Evolutionary conservation across 192 early-diverging fungal species (phyloP), one percentile per base, ranked within the genome.

Genomic region (Linnemannia zychae): DNA sequence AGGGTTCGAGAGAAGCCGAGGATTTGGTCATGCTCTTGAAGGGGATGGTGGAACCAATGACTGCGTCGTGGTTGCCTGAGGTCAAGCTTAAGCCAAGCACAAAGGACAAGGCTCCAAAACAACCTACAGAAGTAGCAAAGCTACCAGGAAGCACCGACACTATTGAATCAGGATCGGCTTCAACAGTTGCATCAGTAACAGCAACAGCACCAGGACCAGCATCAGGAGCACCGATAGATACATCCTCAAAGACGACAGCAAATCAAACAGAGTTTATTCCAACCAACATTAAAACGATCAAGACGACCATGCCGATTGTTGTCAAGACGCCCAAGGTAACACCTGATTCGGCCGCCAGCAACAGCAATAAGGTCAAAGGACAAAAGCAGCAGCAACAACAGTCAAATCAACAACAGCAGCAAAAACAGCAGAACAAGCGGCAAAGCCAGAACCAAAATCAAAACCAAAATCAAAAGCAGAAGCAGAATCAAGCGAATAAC

Each of bases 231-330:
- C 18, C 50, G 44, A 20, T 28, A 60, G 46, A 28, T 20, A 34
- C 33, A 3, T 16, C 67, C 3, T n/a, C 76, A 63, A 44, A 50
- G 5, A 28, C 20, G 18, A 16, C 5, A 37, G 20, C 24, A 20
- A 28, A 57, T 36, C 67, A n/a, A 24, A 5, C 34, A 38, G 9
- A 15, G 13, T 80, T 36, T 36, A 79, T 85, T 24, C 28, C 78
- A 6, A 85, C 83, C 9, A 85, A 76, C 18, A 85, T 85, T 22
- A 79, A 85, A 37, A 57, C 69, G 7, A 46, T 85, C 34, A 76
- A 79, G 74, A 76, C 83, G 0, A 76, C 72, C 17, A 79, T 79
- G 83, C 83, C 83, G 5, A 85, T 85, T 52, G 60, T 79, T n/a
- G 68, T 67, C 38, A 84, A 79, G 38, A 67, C 77, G 16, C 68